Evolutionary conservation across 768 basidiomycete species (phyloP), one percentile per base, ranked within the genome.

Genomic region (Steccherinum ochraceum): DNA sequence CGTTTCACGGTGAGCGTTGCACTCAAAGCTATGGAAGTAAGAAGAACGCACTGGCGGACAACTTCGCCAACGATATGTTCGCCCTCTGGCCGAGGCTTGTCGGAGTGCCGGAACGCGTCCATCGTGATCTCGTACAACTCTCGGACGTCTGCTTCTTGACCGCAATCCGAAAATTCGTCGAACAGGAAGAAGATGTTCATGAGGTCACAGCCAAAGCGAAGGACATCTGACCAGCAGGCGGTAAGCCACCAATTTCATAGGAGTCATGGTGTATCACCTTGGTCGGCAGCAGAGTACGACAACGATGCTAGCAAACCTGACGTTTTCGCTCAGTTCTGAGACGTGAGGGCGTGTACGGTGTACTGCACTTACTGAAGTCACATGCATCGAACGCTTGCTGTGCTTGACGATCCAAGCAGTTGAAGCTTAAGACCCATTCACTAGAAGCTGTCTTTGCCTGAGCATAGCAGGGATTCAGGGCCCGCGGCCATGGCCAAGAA

Each of bases 161-260:
- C 45, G 23, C 18, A 12, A 26, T 48, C 47, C n/a, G 47, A 27
- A 26, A 39, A 48, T 26, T 48, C 47, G 27, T 48, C 47, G 24
- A 30, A 5, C 5, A 48, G 11, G 19, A 48, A 48, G 25, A 48
- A 48, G n/a, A 48, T 4, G 16, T 48, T 63, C 61, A 63, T 62
- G 19, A 63, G 46, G 56, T 63, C 62, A 23, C 50, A 58, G 1
- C 23, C 60, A 51, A 24, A 10, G 10, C 7, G 16, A n/a, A 43
- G 45, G 45, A 40, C 25, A 20, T 16, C 7, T 19, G 19, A 11
- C 44, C 19, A 7, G 16, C 41, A 43, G 11, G 11, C 11, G 11
- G n/a, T 43, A 18, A 43, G 18, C 16, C 41, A 10, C 16, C 10
- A 5, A 18, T 43, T 7, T 16, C 30, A 35, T 7, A 35, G 30